These are phyloP conservation scores for Pyricularia grisea DNA, from an alignment of 2,329 filamentous ascomycete genomes.

Conservation along the genomic window DNA sequence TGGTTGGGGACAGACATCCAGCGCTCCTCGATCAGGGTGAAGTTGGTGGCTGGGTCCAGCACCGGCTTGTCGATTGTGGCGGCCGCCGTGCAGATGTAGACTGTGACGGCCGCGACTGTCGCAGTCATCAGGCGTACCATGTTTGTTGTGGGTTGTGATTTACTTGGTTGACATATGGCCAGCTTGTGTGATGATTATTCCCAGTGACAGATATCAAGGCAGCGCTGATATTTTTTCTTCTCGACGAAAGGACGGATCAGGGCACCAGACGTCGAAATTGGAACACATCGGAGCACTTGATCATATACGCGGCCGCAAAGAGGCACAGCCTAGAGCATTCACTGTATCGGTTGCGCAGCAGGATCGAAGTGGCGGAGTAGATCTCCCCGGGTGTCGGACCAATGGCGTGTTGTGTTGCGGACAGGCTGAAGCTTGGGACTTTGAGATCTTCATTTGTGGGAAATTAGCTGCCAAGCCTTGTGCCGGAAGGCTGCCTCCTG, in stretches of 20 bases:
- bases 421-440: background rate
- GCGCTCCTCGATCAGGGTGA: background rate
- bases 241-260: background rate
- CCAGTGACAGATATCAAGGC: too few relatives aligned
- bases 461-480: background rate
- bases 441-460: background rate
- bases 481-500: background rate
- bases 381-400: background rate
- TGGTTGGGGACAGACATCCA: constrained; percentile 7
- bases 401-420: background rate
- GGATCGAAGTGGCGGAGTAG: background rate
- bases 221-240: background rate
- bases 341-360: background rate
- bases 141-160: background rate
- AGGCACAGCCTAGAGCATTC: background rate
- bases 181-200: too few relatives aligned
- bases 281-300: background rate
- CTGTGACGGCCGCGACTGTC: background rate
- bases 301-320: background rate
- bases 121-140: background rate
- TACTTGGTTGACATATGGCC: too few relatives aligned
- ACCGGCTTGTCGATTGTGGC: background rate
- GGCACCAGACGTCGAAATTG: background rate
- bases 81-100: background rate
- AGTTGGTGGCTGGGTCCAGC: background rate